phyloP scores from a whole-genome alignment of 2,329 filamentous ascomycete species.

The Colletotrichum sp. region DNA sequence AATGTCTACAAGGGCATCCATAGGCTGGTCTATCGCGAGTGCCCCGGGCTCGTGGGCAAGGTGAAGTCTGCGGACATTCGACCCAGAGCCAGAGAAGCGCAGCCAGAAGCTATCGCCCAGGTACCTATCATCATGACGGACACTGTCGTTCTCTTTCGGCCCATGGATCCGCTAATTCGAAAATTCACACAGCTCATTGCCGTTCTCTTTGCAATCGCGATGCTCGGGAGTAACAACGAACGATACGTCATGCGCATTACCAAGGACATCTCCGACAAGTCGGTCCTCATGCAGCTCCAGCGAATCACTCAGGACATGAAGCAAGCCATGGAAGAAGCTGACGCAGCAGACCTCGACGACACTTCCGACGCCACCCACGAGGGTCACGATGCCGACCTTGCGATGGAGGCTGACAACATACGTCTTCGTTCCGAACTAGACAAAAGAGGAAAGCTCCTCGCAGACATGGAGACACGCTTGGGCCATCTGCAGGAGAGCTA shows the following conservation, averaged over 20 bases:
- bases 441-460: constrained; percentile 59
- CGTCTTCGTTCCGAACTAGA: constrained; percentile 57
- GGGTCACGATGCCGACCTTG: constrained; percentile 58
- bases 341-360: constrained; percentile 40
- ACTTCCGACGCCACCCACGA: constrained; percentile 42
- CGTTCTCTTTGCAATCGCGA: constrained; percentile 65
- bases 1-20: constrained; percentile 59
- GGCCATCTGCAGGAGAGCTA: constrained; percentile 66
- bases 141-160: background rate
- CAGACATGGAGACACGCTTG: constrained; percentile 63
- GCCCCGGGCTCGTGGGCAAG: constrained; percentile 55
- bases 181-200: constrained; percentile 60
- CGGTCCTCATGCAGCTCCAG: constrained; percentile 50
- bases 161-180: constrained; percentile 24
- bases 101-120: constrained; percentile 58
- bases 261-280: constrained; percentile 34
- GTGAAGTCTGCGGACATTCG: constrained; percentile 61
- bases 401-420: constrained; percentile 61
- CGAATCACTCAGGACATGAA: constrained; percentile 48
- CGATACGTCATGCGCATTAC: constrained; percentile 55
- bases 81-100: constrained; percentile 61
- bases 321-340: constrained; percentile 34
- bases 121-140: constrained; percentile 33
- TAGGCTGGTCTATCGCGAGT: constrained; percentile 59
- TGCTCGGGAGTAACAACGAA: constrained; percentile 61